Evolutionary conservation across 2,329 filamentous ascomycete genomes (phyloP).

Genomic region (Neonectria ditissima): DNA sequence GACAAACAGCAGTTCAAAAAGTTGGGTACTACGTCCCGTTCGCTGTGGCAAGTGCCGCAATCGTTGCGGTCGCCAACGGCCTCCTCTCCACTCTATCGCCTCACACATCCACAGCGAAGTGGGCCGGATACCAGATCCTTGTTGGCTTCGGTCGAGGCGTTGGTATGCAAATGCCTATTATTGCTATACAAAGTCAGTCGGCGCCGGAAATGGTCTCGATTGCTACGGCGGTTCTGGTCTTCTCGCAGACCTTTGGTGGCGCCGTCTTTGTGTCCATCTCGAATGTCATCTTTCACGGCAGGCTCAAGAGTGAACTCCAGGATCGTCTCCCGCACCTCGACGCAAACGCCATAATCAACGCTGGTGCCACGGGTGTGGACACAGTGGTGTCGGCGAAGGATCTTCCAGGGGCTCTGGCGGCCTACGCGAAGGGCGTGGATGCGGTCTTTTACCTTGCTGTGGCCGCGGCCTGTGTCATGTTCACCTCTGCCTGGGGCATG

Average conservation of each 20-base stretch:
- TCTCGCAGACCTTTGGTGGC: constrained; percentile 51
- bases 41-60: constrained; percentile 50
- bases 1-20: constrained; percentile 35
- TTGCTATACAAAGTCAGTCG: constrained; percentile 47
- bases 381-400: constrained; percentile 45
- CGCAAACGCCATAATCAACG: constrained; percentile 50
- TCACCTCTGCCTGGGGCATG: constrained; percentile 56
- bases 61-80: constrained; percentile 51
- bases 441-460: constrained; percentile 48
- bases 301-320: constrained; percentile 48
- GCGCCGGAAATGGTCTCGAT: constrained; percentile 42
- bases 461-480: constrained; percentile 45
- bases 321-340: constrained; percentile 47
- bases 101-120: constrained; percentile 50
- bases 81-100: constrained; percentile 56
- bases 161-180: constrained; percentile 55
- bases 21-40: constrained; percentile 59
- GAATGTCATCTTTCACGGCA: constrained; percentile 48
- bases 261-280: constrained; percentile 58
- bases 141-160: constrained; percentile 59
- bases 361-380: constrained; percentile 57
- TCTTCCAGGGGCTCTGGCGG: constrained; percentile 51
- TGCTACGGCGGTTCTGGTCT: constrained; percentile 44
- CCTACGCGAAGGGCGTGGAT: constrained; percentile 54
- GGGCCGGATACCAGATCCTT: constrained; percentile 58